Evolutionary conservation across 768 basidiomycete genomes (phyloP), one percentile per base, ranked within the genome.

Genomic region (Leucocoprinus leucothites): DNA sequence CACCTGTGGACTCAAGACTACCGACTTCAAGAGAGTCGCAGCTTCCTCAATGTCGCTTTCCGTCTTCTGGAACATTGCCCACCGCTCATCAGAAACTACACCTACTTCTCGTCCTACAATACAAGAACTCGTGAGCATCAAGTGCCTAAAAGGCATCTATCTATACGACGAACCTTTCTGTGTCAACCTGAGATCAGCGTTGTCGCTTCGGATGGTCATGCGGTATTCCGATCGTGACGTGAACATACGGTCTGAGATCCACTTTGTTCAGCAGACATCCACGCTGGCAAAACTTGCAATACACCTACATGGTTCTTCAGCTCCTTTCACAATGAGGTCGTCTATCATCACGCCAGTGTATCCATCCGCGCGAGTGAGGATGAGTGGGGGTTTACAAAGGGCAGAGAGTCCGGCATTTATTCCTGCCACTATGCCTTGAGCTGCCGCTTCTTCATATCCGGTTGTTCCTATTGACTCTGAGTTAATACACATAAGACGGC

Each of bases 361-460:
- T 5, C 88, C 89, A 61, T 96, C 91, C 4, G 91, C 91, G n/a
- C 94, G 82, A 9, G 85, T 83, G 31, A 95, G 66, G 2, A 84
- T 63, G 16, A 96, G 66, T 0, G 87, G 82, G 1, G 81, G 73
- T 38, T 72, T 76, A 13, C 71, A 65, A 2, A 75, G 73, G 7
- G 90, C 85, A 0, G 82, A 72, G 2, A 93, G 76, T 0, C 91
- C 94, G 0, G 94, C 94, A 53, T 96, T 95, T 48, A 91, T 85
- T 1, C 94, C 93, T 1, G 93, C 94, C 0, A 96, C 70, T n/a
- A 83, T 73, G 8, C 94, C 94, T 66, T 95, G 94, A 3, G 90
- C 91, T 1, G 91, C 94, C 1, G 94, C 94, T 71, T 96, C 94
- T 66, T 96, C 94, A 65, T 96, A 96, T 3, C 94, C 94, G 1